phyloP scores from a whole-genome alignment of 306 rosid genomes.

The Inga oerstediana region DNA sequence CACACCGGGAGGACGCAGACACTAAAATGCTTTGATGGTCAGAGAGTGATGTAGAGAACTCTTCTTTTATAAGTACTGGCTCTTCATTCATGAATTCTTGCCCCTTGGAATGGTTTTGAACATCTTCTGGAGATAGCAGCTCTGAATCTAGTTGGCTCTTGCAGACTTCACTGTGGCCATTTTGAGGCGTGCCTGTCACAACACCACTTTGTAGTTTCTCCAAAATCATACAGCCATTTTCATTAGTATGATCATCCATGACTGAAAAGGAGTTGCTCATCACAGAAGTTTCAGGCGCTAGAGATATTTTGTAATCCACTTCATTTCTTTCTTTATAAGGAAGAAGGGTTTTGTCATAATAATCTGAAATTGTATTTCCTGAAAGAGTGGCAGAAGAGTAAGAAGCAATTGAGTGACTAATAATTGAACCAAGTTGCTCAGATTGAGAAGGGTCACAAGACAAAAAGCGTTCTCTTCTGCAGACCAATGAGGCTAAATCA shows the following conservation, averaged over 20 bases:
- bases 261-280: slow-evolving; percentile 33
- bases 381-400: slow-evolving; percentile 43
- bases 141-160: slow-evolving; percentile 42
- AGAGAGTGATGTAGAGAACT: slow-evolving; percentile 82
- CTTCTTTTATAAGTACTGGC: slow-evolving; percentile 56
- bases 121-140: slow-evolving; percentile 45
- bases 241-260: slow-evolving; percentile 40
- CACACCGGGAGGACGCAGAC: slow-evolving; percentile 90
- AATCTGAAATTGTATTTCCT: slow-evolving; percentile 47
- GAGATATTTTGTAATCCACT: slow-evolving; percentile 33
- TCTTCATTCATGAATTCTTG: slow-evolving; percentile 47
- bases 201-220: slow-evolving; percentile 45
- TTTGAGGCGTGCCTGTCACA: slow-evolving; percentile 36
- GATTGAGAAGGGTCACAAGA: slow-evolving; percentile 48
- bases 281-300: slow-evolving; percentile 41
- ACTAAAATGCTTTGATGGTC: slow-evolving; percentile 98
- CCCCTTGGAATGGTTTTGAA: slow-evolving; percentile 44
- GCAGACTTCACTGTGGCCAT: slow-evolving; percentile 40
- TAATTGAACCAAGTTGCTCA: slow-evolving; percentile 38
- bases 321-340: slow-evolving; percentile 40
- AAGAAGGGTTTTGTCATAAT: slow-evolving; percentile 39
- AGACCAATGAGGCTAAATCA: slow-evolving; percentile 44
- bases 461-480: slow-evolving; percentile 39
- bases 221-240: slow-evolving; percentile 36
- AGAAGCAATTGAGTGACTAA: slow-evolving; percentile 41